These are phyloP conservation scores for Edaphochlamys debaryana DNA, from an alignment of 139 green algal species.

Conservation along the genomic window DNA sequence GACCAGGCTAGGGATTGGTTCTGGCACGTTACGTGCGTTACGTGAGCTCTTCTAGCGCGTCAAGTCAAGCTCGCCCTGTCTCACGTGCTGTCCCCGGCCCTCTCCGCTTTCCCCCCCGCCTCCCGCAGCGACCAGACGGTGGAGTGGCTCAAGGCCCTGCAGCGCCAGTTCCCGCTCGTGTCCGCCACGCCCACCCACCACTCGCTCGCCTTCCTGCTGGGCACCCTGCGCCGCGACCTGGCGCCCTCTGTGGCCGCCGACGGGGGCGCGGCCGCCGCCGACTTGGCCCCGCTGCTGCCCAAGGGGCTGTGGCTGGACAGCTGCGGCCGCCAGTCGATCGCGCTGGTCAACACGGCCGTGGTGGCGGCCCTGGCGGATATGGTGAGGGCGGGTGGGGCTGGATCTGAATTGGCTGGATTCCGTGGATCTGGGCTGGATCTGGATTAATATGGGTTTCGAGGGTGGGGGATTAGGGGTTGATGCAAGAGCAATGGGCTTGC, in stretches of 20 bases:
- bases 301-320: background rate
- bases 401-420: background rate
- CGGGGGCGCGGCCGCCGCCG: no score
- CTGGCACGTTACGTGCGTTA: background rate
- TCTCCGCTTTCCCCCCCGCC: no score
- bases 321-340: background rate
- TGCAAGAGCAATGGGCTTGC: background rate
- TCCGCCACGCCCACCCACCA: background rate
- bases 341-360: background rate
- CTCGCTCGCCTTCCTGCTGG: slow-evolving; percentile 2
- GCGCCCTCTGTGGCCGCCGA: background rate
- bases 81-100: background rate
- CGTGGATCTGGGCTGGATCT: background rate
- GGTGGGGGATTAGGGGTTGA: background rate
- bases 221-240: background rate
- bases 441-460: background rate
- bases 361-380: slow-evolving; percentile 6
- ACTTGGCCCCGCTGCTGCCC: background rate
- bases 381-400: background rate
- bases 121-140: background rate
- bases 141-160: background rate
- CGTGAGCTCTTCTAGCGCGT: no score
- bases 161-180: background rate
- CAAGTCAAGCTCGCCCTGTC: no score
- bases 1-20: background rate